Conservation (phyloP, 805 yeast genomes). For the Vanderwaltozyma polyspora region DNA sequence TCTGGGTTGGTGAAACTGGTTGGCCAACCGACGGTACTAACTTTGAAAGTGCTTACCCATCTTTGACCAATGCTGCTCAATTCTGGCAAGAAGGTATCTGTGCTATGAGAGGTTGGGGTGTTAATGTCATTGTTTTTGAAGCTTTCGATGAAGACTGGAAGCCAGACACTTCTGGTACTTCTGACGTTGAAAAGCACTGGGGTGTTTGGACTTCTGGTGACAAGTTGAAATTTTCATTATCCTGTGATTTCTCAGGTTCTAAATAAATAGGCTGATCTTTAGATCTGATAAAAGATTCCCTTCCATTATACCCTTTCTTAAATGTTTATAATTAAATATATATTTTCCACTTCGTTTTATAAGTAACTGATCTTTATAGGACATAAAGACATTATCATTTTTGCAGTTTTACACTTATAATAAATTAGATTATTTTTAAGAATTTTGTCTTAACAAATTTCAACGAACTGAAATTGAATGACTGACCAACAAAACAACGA, state of each 20-base stretch:
- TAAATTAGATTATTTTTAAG: too few species aligned
- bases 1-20: slow-evolving; percentile 97
- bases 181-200: slow-evolving; percentile 89
- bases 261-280: too few species aligned
- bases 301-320: too few species aligned
- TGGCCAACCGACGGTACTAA: slow-evolving; percentile 86
- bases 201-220: slow-evolving; percentile 63
- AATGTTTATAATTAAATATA: too few species aligned
- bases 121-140: slow-evolving; percentile 86
- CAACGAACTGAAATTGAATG: too few species aligned
- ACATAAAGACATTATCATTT: too few species aligned
- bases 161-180: slow-evolving; percentile 78
- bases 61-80: slow-evolving; percentile 57
- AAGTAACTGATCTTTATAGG: too few species aligned
- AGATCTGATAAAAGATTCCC: too few species aligned
- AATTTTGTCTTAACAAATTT: too few species aligned
- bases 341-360: too few species aligned
- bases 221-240: slow-evolving; percentile 35
- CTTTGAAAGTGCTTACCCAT: slow-evolving; percentile 57
- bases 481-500: too few species aligned
- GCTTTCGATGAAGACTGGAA: slow-evolving; percentile 96
- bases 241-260: slow-evolving; percentile 39
- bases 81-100: slow-evolving; percentile 88
- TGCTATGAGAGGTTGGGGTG: slow-evolving; percentile 92
- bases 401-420: too few species aligned